Evolutionary conservation across 768 basidiomycete genomes (phyloP).

Genomic region (Podaxis carcinomalis): DNA sequence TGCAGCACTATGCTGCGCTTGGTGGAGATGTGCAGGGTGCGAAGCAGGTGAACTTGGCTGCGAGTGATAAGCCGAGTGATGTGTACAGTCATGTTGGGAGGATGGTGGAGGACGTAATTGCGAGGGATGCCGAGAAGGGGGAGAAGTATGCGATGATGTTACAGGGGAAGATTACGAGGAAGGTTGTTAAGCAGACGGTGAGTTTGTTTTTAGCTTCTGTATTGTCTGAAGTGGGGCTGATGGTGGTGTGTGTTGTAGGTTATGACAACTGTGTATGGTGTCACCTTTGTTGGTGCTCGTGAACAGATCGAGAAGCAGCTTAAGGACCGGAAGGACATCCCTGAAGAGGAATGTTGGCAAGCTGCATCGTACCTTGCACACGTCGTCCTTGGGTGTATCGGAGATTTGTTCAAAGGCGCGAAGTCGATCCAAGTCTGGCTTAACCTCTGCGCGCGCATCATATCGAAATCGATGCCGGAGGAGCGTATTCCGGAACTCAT

Average conservation of each 20-base stretch:
- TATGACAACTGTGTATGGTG: slow-evolving; percentile 99
- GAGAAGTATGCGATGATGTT: slow-evolving; percentile 56
- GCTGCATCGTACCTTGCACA: slow-evolving; percentile 79
- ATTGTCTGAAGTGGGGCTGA: background rate
- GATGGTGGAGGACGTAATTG: slow-evolving; percentile 73
- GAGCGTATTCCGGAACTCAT: slow-evolving; percentile 53
- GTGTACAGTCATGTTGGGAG: slow-evolving; percentile 90
- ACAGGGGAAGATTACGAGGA: slow-evolving; percentile 76
- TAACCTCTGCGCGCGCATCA: slow-evolving; percentile 74
- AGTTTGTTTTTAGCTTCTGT: slow-evolving; percentile 19
- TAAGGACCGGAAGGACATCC: slow-evolving; percentile 67
- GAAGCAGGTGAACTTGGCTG: slow-evolving; percentile 85
- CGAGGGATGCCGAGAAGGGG: slow-evolving; percentile 49
- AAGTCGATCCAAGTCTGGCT: slow-evolving; percentile 91
- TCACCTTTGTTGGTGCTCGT: slow-evolving; percentile 91
- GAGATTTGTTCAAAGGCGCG: slow-evolving; percentile 91
- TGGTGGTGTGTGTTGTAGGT: slow-evolving; percentile 41
- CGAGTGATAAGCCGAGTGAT: slow-evolving; percentile 84
- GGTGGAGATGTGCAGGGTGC: slow-evolving; percentile 91
- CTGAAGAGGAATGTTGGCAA: slow-evolving; percentile 67
- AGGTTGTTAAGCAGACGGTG: slow-evolving; percentile 97
- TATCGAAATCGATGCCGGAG: slow-evolving; percentile 80
- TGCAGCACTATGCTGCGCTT: slow-evolving; percentile 98
- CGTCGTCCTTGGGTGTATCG: slow-evolving; percentile 75
- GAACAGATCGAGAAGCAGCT: slow-evolving; percentile 93